A percentile compares a stretch with the other conserved stretches of the same genome.
Conservation (phyloP, 2,329 filamentous ascomycete species). For the Torrubiella hemipterigena region DNA sequence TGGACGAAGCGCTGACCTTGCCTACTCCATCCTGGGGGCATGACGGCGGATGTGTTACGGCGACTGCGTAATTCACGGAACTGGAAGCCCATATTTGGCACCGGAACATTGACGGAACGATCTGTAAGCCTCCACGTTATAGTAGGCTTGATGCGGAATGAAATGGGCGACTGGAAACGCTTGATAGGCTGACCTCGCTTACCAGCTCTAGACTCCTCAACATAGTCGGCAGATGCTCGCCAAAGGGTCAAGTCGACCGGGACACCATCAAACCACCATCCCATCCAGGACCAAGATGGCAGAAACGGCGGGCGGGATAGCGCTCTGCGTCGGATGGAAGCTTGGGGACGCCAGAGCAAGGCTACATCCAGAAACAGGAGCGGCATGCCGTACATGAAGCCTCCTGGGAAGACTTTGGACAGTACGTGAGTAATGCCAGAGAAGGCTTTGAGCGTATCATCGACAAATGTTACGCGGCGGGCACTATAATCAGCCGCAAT, state of each 20-base stretch:
- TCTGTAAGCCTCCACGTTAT: constrained; percentile 28
- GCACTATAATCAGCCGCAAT: constrained; percentile 31
- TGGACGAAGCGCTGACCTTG: constrained; percentile 24
- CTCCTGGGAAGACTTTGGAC: constrained; percentile 26
- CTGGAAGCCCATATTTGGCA: constrained; percentile 24
- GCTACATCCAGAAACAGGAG: constrained; percentile 32
- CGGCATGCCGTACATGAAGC: constrained; percentile 33
- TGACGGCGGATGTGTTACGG: constrained; percentile 14
- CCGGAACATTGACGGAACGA: constrained; percentile 18
- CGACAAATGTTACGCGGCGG: constrained; percentile 23
- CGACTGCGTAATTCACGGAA: constrained; percentile 25
- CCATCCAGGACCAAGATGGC: constrained; percentile 35
- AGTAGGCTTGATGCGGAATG: constrained; percentile 25
- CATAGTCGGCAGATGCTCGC: constrained; percentile 30
- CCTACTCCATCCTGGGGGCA: constrained; percentile 28
- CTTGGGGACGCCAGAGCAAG: constrained; percentile 31
- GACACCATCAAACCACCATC: constrained; percentile 33
- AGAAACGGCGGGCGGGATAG: constrained; percentile 23
- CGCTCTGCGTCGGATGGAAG: constrained; percentile 26
- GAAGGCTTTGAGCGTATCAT: constrained; percentile 30
- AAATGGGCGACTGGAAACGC: constrained; percentile 22
- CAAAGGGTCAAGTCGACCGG: constrained; percentile 28
- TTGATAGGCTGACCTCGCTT: constrained; percentile 19
- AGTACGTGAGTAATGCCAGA: constrained; percentile 28
- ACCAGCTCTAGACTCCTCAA: constrained; percentile 21